Evolutionary conservation across 2,329 filamentous ascomycete genomes (phyloP).

Genomic region (Hypoxylon sp.): DNA sequence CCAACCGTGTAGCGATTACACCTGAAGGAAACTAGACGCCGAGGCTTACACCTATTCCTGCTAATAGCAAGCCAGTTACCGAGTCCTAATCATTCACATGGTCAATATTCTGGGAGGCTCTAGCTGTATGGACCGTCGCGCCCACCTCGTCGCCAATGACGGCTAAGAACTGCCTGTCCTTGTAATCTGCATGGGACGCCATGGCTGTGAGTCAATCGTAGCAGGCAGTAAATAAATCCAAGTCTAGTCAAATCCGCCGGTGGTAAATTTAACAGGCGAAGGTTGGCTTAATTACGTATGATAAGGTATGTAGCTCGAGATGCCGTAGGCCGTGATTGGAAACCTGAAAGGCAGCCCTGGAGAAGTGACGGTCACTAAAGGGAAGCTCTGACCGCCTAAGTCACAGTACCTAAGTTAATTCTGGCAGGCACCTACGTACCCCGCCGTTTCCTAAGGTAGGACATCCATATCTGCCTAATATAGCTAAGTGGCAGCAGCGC

Average conservation of each 20-base stretch:
- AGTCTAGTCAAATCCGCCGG: conserved; percentile 13
- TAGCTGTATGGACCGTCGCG: conserved; percentile 20
- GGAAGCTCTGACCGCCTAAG: conserved; percentile 32
- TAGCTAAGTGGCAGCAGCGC: conserved; percentile 12
- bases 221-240: conserved; percentile 12
- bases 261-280: conserved; percentile 2
- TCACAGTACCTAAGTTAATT: not conserved
- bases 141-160: conserved; percentile 96
- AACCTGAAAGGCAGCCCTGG: conserved; percentile 15
- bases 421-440: conserved; percentile 25
- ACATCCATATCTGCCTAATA: conserved; percentile 26
- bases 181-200: conserved; percentile 70
- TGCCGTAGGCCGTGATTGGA: conserved; percentile 8
- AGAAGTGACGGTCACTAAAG: conserved; percentile 9
- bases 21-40: not conserved
- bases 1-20: not conserved
- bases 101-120: conserved; percentile 21
- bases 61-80: conserved; percentile 93
- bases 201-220: conserved; percentile 50
- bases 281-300: not conserved
- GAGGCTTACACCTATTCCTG: conserved; percentile 84
- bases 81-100: conserved; percentile 75
- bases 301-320: conserved; percentile 13
- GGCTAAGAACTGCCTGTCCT: conserved; percentile 94
- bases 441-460: conserved; percentile 23